Evolutionary conservation across 2,329 filamentous ascomycete species (phyloP).

Genomic region (Ceratocystis albifundus): DNA sequence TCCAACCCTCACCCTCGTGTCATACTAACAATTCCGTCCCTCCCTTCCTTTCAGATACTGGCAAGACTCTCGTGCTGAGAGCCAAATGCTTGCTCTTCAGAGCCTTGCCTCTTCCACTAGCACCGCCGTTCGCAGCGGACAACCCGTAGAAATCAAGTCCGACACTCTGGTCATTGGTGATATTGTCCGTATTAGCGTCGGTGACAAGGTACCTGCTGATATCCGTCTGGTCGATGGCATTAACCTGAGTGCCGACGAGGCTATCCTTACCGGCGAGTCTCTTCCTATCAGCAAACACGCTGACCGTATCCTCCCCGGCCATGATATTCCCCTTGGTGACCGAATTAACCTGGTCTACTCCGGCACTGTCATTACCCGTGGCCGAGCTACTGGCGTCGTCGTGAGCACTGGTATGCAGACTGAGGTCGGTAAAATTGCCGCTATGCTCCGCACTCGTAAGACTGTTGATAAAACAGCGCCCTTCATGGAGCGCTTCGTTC

Average conservation of each 20-base stretch:
- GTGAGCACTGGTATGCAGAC: slow-evolving; percentile 61
- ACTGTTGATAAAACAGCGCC: slow-evolving; percentile 33
- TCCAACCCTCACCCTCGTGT: slow-evolving; percentile 10
- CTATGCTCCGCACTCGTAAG: slow-evolving; percentile 48
- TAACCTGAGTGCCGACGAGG: slow-evolving; percentile 67
- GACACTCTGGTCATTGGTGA: slow-evolving; percentile 54
- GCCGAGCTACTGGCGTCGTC: slow-evolving; percentile 57
- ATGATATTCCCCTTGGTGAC: slow-evolving; percentile 53
- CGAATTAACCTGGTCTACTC: slow-evolving; percentile 60
- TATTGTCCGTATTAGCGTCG: slow-evolving; percentile 49
- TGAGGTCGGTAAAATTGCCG: slow-evolving; percentile 66
- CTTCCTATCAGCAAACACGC: slow-evolving; percentile 55
- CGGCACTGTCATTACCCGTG: slow-evolving; percentile 59
- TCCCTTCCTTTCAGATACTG: slow-evolving; percentile 19
- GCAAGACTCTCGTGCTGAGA: slow-evolving; percentile 50
- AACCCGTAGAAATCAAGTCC: slow-evolving; percentile 42
- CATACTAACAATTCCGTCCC: slow-evolving; percentile 3
- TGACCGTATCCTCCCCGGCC: slow-evolving; percentile 42
- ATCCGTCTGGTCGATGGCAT: slow-evolving; percentile 53
- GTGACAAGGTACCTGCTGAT: slow-evolving; percentile 60
- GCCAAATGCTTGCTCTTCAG: slow-evolving; percentile 50
- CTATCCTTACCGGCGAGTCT: slow-evolving; percentile 62
- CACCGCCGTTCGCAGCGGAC: slow-evolving; percentile 45
- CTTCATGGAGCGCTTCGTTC: slow-evolving; percentile 36
- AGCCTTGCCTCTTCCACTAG: slow-evolving; percentile 48